These are phyloP conservation scores for Pestalotiopsis sp. DNA, from an alignment of 2,329 filamentous ascomycete genomes.

Conservation along the genomic window DNA sequence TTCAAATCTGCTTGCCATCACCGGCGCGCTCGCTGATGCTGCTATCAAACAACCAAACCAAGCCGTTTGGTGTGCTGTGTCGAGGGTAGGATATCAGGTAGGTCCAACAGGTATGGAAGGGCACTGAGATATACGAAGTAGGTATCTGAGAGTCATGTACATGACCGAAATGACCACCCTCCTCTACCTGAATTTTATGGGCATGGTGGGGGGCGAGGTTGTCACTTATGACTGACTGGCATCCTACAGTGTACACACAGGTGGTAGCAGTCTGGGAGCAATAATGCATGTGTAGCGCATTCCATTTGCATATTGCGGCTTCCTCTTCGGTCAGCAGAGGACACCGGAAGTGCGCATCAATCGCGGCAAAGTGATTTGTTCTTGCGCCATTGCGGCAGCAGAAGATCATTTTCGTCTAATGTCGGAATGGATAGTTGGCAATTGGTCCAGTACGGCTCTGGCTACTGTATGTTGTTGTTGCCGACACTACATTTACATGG, in stretches of 20 bases:
- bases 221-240: background rate
- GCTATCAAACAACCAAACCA: too few species aligned
- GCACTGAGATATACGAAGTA: background rate
- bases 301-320: slow-evolving; percentile 1
- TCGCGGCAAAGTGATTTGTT: background rate
- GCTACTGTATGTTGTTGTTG: background rate
- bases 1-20: background rate
- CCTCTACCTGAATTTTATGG: background rate
- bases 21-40: too few species aligned
- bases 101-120: too few species aligned
- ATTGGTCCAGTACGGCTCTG: background rate
- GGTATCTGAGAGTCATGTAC: background rate
- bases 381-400: background rate
- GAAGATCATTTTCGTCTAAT: background rate
- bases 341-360: background rate
- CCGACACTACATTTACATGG: background rate
- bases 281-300: background rate
- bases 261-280: background rate
- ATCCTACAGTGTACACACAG: background rate
- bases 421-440: background rate
- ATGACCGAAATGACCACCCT: too few species aligned
- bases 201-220: too few species aligned
- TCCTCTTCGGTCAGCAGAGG: slow-evolving; percentile 2
- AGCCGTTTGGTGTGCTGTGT: too few species aligned
- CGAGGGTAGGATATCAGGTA: background rate